Percentiles rank a stretch among this genome's conserved stretches.
These are phyloP conservation scores for Udeniomyces megalosporus DNA, from an alignment of 768 basidiomycete genomes.

Conservation along the genomic window DNA sequence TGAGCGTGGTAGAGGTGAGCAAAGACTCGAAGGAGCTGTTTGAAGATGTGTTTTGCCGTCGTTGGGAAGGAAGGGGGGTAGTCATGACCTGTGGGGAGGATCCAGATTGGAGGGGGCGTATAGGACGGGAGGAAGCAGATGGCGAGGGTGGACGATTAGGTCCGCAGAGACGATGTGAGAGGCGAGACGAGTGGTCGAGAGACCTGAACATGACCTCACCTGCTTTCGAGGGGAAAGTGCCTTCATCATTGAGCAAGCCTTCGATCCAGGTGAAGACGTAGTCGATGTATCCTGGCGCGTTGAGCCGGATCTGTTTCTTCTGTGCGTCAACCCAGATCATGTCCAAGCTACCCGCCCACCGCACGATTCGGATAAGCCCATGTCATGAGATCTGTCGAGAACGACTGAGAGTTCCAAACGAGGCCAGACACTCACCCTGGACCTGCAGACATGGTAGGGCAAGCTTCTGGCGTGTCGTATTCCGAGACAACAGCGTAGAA, in stretches of 20 bases:
- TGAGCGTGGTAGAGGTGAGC: constrained; percentile 95
- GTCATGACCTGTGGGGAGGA: constrained; percentile 48
- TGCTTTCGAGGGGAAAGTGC: constrained; percentile 86
- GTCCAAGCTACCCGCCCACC: constrained; percentile 53
- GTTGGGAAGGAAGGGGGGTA: constrained; percentile 79
- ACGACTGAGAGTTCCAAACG: background rate
- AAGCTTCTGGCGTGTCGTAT: constrained; percentile 74
- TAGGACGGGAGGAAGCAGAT: too few relatives aligned
- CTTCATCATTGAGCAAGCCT: constrained; percentile 83
- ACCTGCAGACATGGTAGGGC: constrained; percentile 85
- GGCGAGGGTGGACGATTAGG: too few relatives aligned
- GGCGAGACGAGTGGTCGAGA: background rate
- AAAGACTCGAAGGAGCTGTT: constrained; percentile 89
- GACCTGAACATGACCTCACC: constrained; percentile 41
- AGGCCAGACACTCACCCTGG: constrained; percentile 42
- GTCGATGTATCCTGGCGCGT: constrained; percentile 93
- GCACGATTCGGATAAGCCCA: too few relatives aligned
- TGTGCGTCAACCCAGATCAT: constrained; percentile 90
- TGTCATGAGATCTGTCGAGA: background rate
- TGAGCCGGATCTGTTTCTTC: constrained; percentile 67
- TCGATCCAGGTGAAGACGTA: constrained; percentile 96
- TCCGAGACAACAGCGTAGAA: constrained; percentile 91
- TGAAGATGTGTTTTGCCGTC: constrained; percentile 80
- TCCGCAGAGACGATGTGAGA: too few relatives aligned
- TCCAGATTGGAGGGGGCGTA: too few relatives aligned